Evolutionary conservation across 768 basidiomycete species (phyloP).

Genomic region (Pleurotus djamor): DNA sequence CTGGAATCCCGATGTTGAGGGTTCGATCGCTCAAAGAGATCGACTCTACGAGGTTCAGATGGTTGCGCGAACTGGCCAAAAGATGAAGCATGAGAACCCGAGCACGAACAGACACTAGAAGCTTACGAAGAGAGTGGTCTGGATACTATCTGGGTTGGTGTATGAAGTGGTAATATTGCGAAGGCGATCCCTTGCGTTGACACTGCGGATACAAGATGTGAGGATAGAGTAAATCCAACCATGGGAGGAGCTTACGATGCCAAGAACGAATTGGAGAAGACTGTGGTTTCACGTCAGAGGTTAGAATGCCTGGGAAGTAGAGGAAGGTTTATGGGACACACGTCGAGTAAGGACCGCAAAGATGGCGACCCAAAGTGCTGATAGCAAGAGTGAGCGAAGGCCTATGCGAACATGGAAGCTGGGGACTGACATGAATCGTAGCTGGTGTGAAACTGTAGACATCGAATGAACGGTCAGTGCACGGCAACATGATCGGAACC

Average conservation of each 20-base stretch:
- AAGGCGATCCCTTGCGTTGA: neutral
- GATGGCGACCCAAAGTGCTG: neutral
- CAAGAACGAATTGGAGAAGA: neutral
- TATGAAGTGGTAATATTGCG: neutral
- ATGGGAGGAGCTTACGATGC: neutral
- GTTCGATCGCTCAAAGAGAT: neutral
- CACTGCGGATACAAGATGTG: neutral
- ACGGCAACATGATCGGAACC: neutral
- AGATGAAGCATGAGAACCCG: neutral
- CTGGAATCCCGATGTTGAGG: neutral
- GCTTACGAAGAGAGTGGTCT: neutral
- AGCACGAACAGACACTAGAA: neutral
- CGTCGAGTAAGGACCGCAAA: neutral
- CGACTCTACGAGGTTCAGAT: neutral
- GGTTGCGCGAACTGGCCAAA: neutral
- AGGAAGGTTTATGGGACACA: neutral
- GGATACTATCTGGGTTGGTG: neutral
- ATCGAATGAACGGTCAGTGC: neutral
- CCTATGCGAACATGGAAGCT: neutral
- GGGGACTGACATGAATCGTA: neutral
- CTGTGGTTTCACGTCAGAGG: neutral
- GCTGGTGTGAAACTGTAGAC: neutral
- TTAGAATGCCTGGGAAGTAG: too few species aligned
- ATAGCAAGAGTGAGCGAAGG: neutral
- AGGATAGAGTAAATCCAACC: neutral